phyloP scores from a whole-genome alignment of 345 rosid genomes.

The Sisymbrium irio region DNA sequence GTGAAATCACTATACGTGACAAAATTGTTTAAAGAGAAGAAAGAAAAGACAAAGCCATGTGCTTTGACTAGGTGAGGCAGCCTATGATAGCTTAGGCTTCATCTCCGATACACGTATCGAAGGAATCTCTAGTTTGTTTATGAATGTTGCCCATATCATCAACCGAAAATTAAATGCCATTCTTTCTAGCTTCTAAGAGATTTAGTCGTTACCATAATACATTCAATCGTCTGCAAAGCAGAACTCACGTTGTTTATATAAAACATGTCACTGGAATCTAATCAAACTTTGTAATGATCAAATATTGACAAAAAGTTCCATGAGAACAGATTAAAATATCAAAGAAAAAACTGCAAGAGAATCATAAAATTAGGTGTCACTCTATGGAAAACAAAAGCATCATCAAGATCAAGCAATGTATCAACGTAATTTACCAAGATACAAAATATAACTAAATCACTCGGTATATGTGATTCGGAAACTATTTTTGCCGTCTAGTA shows the following conservation, averaged over 20 bases:
- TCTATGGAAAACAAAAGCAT: background rate
- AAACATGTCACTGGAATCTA: background rate
- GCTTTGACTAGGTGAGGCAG: conserved; percentile 7
- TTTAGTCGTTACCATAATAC: background rate
- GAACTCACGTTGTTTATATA: background rate
- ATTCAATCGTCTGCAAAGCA: background rate
- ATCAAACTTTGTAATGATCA: background rate
- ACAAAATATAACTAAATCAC: no score
- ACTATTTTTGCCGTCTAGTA: background rate
- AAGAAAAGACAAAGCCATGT: conserved; percentile 6
- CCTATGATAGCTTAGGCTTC: conserved; percentile 19
- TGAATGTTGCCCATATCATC: background rate
- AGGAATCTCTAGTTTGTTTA: background rate
- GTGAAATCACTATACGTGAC: conserved; percentile 1
- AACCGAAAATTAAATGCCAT: background rate
- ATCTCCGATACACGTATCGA: conserved; percentile 2
- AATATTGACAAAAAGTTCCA: background rate
- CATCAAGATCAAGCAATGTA: background rate
- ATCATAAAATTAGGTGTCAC: background rate
- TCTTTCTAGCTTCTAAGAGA: background rate
- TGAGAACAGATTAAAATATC: no score
- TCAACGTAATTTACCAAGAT: background rate
- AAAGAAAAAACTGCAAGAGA: no score
- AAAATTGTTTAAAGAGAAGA: background rate
- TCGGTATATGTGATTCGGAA: background rate